These are phyloP conservation scores for Asterella californica DNA, from an alignment of 225 moss, liverwort and hornwort genomes.

Conservation along the genomic window DNA sequence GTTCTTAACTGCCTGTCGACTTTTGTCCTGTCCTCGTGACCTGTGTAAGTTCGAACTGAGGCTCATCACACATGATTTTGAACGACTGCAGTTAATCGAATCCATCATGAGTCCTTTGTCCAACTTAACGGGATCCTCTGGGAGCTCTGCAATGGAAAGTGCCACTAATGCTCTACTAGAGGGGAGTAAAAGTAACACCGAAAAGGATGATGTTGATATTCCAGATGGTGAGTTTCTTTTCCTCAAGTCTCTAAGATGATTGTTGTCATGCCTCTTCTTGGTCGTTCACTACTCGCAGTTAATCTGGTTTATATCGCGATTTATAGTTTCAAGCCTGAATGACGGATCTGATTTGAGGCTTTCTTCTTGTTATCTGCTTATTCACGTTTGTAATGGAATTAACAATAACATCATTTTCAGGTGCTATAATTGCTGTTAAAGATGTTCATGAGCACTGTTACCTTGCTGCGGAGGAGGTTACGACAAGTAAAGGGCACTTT, in stretches of 20 bases:
- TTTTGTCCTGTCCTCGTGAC: background rate
- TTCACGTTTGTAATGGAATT: background rate
- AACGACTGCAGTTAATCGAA: constrained; percentile 26
- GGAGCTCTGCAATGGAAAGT: constrained; percentile 16
- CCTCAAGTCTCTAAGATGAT: background rate
- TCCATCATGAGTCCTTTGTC: constrained; percentile 33
- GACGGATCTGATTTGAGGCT: background rate
- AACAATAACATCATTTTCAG: constrained; percentile 30
- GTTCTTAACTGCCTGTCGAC: background rate
- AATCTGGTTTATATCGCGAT: background rate
- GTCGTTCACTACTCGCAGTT: background rate
- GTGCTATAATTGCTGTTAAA: constrained; percentile 84
- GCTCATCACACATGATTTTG: background rate
- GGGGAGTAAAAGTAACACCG: constrained; percentile 8
- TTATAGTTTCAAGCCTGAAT: background rate
- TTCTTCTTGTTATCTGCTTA: background rate
- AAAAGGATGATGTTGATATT: constrained; percentile 29
- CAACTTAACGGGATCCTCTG: constrained; percentile 18
- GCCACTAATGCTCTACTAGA: constrained; percentile 18
- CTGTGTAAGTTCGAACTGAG: background rate
- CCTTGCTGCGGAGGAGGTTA: constrained; percentile 75
- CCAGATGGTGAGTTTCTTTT: constrained; percentile 34
- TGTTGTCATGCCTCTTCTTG: background rate
- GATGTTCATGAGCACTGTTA: constrained; percentile 94
- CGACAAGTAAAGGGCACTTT: constrained; percentile 55